Base-by-base conservation (phyloP, 768 basidiomycete genomes). In the Mycena crocata region DNA sequence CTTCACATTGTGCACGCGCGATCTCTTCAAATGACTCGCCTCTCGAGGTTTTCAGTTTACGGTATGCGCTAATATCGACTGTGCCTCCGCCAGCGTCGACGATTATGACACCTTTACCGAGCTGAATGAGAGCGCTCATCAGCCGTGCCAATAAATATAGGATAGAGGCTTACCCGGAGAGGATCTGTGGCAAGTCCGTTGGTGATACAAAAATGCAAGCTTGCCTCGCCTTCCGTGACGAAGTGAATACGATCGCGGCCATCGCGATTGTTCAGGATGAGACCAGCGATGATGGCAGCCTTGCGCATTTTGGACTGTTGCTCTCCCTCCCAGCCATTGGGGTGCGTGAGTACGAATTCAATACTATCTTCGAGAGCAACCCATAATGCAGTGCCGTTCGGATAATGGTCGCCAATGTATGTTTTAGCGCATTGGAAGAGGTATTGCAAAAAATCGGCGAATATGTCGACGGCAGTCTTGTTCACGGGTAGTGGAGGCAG, bases 21-120 rank as follows among this genome's bases (percentile, higher is more conserved):
- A 87, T 82, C 73, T 89, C 88, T 58, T 86, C 82, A 32, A 87
- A 82, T 0, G 69, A 56, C 13, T 76, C 68, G 1, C 74, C 68
- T 5, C 70, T 64, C 1, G 77, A 61, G 2, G 70, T 74, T n/a
- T 69, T 70, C n/a, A 72, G 71, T 70, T 82, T 80, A 32, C 79
- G 80, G 61, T 90, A 90, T 15, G 85, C 79, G 63, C 86, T 89
- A 42, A 90, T 77, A 65, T 90, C 89, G 30, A 90, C 79, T 0
- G 88, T 90, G 23, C 87, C 89, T 45, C 87, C 87, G 9, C 89
- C 89, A 4, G 88, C 87, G 63, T 90, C 87, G n/a, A 89, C 83
- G 35, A 90, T 78, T 62, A 87, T 76, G 4, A 88, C 76, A 1
- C 84, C 85, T 48, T 85, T 57, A 23, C 67, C 67, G 59, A 57